These are phyloP conservation scores for Blastomyces gilchristii DNA, from an alignment of 2,329 filamentous ascomycete species.

Conservation along the genomic window DNA sequence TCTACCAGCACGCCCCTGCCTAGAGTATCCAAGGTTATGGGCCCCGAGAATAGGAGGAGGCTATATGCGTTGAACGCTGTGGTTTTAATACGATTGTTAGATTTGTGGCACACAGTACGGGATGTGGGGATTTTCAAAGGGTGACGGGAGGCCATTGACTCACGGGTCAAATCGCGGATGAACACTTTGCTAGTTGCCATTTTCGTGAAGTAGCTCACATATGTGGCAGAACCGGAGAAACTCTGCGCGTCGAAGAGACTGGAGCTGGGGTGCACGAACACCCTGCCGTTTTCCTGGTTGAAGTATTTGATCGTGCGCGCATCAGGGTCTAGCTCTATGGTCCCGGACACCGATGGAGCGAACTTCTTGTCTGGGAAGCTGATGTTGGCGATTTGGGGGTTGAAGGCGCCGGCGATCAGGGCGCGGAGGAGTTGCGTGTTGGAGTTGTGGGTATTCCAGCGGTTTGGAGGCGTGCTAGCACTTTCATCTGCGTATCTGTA, in stretches of 20 bases:
- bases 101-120: slow-evolving; percentile 5
- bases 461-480: slow-evolving; percentile 30
- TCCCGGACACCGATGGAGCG: slow-evolving; percentile 72
- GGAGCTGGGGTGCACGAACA: slow-evolving; percentile 87
- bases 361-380: slow-evolving; percentile 95
- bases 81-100: slow-evolving; percentile 6
- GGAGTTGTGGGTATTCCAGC: slow-evolving; percentile 26
- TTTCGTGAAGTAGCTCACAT: slow-evolving; percentile 82
- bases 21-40: slow-evolving; percentile 74
- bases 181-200: slow-evolving; percentile 90
- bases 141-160: slow-evolving; percentile 28
- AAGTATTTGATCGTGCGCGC: slow-evolving; percentile 89
- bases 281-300: slow-evolving; percentile 69
- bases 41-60: slow-evolving; percentile 76
- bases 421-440: slow-evolving; percentile 52
- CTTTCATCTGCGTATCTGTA: slow-evolving; percentile 21
- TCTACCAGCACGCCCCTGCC: slow-evolving; percentile 83
- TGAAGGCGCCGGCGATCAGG: slow-evolving; percentile 61
- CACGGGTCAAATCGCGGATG: slow-evolving; percentile 79
- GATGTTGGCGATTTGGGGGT: slow-evolving; percentile 82
- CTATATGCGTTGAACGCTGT: slow-evolving; percentile 74
- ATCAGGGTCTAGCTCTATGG: slow-evolving; percentile 87
- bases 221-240: slow-evolving; percentile 64
- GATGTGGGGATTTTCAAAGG: not conserved
- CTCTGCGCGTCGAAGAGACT: slow-evolving; percentile 74